A percentile compares a stretch with the other conserved stretches of the same genome.
phyloP scores from a whole-genome alignment of 2,329 filamentous ascomycete genomes.

The Tolypocladium album region DNA sequence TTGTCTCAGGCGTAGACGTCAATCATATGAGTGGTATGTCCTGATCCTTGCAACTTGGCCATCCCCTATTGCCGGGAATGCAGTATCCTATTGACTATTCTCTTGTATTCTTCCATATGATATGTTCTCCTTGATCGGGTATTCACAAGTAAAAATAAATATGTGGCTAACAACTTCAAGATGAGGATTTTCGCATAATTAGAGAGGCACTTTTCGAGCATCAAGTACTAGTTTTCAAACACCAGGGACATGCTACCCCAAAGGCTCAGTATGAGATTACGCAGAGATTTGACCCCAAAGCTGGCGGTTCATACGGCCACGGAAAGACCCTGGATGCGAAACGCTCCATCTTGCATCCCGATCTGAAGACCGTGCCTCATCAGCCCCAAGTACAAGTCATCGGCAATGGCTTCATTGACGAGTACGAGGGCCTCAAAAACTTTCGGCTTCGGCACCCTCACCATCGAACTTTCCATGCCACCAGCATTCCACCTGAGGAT shows the following conservation, averaged over 20 bases:
- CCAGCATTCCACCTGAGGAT: background rate
- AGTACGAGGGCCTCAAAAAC: background rate
- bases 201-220: background rate
- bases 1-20: background rate
- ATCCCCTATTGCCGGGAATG: background rate
- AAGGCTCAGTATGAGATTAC: conserved; percentile 60
- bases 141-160: background rate
- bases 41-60: background rate
- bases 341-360: conserved; percentile 60
- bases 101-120: background rate
- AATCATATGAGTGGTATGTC: background rate
- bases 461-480: background rate
- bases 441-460: background rate
- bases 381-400: conserved; percentile 47
- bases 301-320: conserved; percentile 58
- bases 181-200: background rate
- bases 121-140: too few species aligned
- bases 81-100: background rate
- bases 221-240: background rate
- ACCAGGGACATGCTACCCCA: background rate
- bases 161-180: background rate
- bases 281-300: conserved; percentile 58
- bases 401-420: background rate
- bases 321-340: conserved; percentile 60
- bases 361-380: conserved; percentile 70